Evolutionary conservation across 2,329 filamentous ascomycete species (phyloP).

Genomic region (Cytospora piceae): DNA sequence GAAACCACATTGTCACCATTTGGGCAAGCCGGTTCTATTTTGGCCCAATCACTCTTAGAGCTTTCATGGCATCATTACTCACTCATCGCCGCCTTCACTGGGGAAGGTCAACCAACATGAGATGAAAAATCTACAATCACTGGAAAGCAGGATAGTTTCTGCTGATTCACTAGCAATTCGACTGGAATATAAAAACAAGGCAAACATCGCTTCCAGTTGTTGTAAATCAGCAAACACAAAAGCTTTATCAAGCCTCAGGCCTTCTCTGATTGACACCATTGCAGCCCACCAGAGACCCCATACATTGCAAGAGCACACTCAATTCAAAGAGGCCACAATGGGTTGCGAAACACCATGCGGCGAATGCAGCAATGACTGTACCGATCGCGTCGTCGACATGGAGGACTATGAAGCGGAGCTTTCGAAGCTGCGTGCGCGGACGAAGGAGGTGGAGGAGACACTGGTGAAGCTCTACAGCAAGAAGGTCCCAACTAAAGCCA

Average conservation of each 20-base stretch:
- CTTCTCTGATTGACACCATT: neutral
- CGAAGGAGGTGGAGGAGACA: slow-evolving; percentile 34
- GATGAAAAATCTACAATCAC: too few species aligned
- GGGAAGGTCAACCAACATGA: neutral
- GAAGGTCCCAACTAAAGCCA: neutral
- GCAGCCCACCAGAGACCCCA: neutral
- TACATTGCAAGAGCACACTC: neutral
- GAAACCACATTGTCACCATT: neutral
- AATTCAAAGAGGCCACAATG: slow-evolving; percentile 6
- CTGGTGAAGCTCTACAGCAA: slow-evolving; percentile 26
- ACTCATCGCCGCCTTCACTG: neutral
- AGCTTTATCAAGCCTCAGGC: neutral
- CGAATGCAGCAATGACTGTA: slow-evolving; percentile 26
- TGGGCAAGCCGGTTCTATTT: neutral
- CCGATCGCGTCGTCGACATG: slow-evolving; percentile 31
- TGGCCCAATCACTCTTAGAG: neutral
- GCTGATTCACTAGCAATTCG: neutral
- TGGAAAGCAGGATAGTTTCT: too few species aligned
- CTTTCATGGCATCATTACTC: neutral
- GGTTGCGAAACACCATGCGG: slow-evolving; percentile 22
- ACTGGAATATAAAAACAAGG: neutral
- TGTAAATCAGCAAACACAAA: neutral
- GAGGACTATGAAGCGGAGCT: slow-evolving; percentile 36
- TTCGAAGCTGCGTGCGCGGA: slow-evolving; percentile 31
- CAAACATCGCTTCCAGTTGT: neutral